A percentile compares a stretch with the other conserved stretches of the same genome.
Evolutionary conservation across 2,329 filamentous ascomycete species (phyloP).

Genomic region (Fusarium piperis): DNA sequence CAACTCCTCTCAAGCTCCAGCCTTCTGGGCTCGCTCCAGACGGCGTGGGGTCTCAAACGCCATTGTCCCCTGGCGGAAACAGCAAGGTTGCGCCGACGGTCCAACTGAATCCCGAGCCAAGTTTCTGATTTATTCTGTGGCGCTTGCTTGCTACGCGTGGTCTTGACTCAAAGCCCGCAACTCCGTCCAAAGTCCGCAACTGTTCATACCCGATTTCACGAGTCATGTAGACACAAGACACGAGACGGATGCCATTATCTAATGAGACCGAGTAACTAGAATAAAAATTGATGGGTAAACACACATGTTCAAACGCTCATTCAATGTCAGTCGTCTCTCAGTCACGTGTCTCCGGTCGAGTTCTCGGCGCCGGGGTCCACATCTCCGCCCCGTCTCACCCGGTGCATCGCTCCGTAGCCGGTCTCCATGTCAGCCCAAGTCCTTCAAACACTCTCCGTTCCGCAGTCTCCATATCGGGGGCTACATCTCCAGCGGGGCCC

Average conservation of each 20-base stretch:
- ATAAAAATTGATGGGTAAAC: neutral
- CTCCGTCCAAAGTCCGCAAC: slow-evolving; percentile 25
- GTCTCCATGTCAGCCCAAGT: slow-evolving; percentile 73
- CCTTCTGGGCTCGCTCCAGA: neutral
- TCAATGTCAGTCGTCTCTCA: neutral
- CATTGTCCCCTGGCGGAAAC: neutral
- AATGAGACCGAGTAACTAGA: neutral
- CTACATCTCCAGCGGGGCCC: slow-evolving; percentile 49
- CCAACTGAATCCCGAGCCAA: slow-evolving; percentile 25
- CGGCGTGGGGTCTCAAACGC: neutral
- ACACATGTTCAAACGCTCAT: neutral
- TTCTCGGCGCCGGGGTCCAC: neutral
- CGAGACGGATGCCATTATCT: neutral
- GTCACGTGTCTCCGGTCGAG: neutral
- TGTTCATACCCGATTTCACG: neutral
- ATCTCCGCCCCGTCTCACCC: slow-evolving; percentile 53
- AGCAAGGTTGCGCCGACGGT: slow-evolving; percentile 29
- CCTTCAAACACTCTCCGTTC: slow-evolving; percentile 85
- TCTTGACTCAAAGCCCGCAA: slow-evolving; percentile 30
- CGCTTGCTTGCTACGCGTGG: neutral
- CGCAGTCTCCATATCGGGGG: slow-evolving; percentile 74
- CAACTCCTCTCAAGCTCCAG: neutral
- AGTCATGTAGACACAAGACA: neutral
- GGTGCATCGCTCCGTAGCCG: slow-evolving; percentile 74
- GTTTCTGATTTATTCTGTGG: slow-evolving; percentile 1